Evolutionary conservation across 208 protist genomes (phyloP).

Genomic region (Trypanosoma lewisi): DNA sequence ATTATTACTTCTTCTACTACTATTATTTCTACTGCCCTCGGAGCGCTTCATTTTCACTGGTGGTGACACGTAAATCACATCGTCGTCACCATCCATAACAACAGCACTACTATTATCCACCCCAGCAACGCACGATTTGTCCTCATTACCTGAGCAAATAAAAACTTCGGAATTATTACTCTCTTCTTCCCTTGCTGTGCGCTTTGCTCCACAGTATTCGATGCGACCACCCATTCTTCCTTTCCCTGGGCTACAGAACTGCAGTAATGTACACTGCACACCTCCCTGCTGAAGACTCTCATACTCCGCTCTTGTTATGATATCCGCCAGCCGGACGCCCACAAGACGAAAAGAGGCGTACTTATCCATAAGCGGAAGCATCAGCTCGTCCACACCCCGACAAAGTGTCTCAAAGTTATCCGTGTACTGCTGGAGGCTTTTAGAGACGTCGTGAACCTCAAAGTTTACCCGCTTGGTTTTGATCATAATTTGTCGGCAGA

Average conservation of each 20-base stretch:
- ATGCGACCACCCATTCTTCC: background rate
- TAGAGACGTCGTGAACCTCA: slow-evolving; percentile 66
- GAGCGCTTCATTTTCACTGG: background rate
- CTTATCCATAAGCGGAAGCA: slow-evolving; percentile 45
- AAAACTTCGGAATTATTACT: background rate
- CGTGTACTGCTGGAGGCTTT: slow-evolving; percentile 37
- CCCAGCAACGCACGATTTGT: background rate
- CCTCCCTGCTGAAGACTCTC: slow-evolving; percentile 10
- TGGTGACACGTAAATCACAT: slow-evolving; percentile 12
- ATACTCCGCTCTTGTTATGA: slow-evolving; percentile 32
- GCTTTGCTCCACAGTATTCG: background rate
- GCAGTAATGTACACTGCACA: slow-evolving; percentile 1
- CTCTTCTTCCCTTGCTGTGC: background rate
- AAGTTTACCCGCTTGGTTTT: slow-evolving; percentile 75
- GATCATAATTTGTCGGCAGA: slow-evolving; percentile 65
- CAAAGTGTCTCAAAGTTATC: slow-evolving; percentile 48
- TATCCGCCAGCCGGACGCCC: slow-evolving; percentile 61
- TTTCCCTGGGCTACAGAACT: slow-evolving; percentile 1
- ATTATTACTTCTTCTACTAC: background rate
- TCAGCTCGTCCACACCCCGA: slow-evolving; percentile 51
- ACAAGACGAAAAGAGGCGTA: slow-evolving; percentile 69
- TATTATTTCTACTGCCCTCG: too few species aligned
- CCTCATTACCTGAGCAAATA: background rate
- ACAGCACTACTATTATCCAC: too few species aligned
- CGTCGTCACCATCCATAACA: slow-evolving; percentile 7